Conservation (phyloP, 352 stramenopile species). For the Plasmopara viticola region DNA sequence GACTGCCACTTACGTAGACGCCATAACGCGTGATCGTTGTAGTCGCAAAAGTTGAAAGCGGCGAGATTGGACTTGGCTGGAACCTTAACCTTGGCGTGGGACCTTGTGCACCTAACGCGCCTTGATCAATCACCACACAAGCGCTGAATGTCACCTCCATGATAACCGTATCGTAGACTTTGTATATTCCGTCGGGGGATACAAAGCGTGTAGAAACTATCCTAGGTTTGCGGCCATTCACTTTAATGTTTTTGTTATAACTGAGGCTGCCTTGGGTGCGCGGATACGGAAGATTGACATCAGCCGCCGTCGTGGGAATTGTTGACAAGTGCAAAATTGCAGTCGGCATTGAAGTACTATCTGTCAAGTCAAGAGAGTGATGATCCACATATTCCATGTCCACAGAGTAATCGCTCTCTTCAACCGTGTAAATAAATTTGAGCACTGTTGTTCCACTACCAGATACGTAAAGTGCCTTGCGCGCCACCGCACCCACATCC, state of each 20-base stretch:
- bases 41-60: conserved; percentile 15
- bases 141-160: conserved; percentile 63
- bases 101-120: conserved; percentile 17
- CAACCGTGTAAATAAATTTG: conserved; percentile 59
- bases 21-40: conserved; percentile 54
- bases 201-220: conserved; percentile 48
- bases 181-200: conserved; percentile 57
- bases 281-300: conserved; percentile 63
- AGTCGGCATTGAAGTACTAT: conserved; percentile 24
- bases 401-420: conserved; percentile 63
- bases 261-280: conserved; percentile 58
- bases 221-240: conserved; percentile 63
- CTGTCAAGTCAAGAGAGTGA: conserved; percentile 67
- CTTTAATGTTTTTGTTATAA: conserved; percentile 57
- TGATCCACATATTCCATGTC: conserved; percentile 80
- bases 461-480: conserved; percentile 47
- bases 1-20: conserved; percentile 49
- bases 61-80: conserved; percentile 34
- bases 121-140: conserved; percentile 46
- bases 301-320: conserved; percentile 56
- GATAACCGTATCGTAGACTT: conserved; percentile 45
- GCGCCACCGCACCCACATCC: conserved; percentile 42
- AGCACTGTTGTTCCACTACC: conserved; percentile 49
- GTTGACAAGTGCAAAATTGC: conserved; percentile 58
- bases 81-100: conserved; percentile 45